These are phyloP conservation scores for Hirschfeldia incana DNA, from an alignment of 345 rosid species.

Conservation along the genomic window DNA sequence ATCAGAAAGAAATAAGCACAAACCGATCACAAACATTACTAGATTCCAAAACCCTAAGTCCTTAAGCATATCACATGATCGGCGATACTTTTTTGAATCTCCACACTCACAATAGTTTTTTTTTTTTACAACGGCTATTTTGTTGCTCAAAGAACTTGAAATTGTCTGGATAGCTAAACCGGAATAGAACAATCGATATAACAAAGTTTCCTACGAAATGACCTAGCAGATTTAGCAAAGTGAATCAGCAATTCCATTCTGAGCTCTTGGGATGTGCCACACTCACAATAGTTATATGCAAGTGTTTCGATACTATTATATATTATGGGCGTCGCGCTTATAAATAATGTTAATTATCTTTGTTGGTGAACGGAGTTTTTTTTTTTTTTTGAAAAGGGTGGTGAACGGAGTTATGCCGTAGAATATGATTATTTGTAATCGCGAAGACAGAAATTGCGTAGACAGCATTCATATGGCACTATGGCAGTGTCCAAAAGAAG, in stretches of 20 bases:
- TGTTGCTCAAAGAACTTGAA: too few relatives aligned
- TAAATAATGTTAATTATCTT: background rate
- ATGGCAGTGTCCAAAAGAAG: slow-evolving; percentile 29
- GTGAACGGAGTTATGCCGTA: background rate
- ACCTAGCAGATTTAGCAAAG: too few relatives aligned
- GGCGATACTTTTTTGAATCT: background rate
- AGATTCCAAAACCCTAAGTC: background rate
- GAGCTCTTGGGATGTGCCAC: too few relatives aligned
- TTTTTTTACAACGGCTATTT: too few relatives aligned
- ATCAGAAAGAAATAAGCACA: background rate
- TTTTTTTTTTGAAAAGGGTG: too few relatives aligned
- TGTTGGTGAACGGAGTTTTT: background rate
- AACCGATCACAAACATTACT: background rate
- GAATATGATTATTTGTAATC: background rate
- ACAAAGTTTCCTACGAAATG: too few relatives aligned
- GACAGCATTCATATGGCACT: slow-evolving; percentile 24
- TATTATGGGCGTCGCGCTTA: background rate
- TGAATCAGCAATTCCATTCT: too few relatives aligned
- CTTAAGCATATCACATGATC: background rate
- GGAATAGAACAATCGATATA: too few relatives aligned
- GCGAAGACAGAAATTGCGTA: slow-evolving; percentile 3
- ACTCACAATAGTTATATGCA: background rate
- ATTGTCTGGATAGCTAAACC: too few relatives aligned
- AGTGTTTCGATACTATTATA: background rate
- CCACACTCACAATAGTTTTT: background rate